Evolutionary conservation across 176 grass and related monocot genomes (phyloP).

Genomic region (Lolium multiflorum): DNA sequence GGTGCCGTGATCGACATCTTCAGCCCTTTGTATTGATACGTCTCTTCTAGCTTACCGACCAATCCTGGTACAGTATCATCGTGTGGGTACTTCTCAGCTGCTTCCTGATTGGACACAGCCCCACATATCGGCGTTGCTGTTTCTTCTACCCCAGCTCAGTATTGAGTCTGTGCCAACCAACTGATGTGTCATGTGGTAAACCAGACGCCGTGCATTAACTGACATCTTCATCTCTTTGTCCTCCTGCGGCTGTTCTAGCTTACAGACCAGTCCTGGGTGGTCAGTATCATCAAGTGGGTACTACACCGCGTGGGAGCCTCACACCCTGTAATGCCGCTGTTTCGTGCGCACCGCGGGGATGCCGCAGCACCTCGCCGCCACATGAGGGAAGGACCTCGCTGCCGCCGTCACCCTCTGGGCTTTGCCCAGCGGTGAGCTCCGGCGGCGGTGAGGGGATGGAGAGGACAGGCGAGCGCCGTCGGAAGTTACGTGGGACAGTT

Average conservation of each 20-base stretch:
- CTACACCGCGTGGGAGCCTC: background rate
- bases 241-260: background rate
- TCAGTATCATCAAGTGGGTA: conserved; percentile 22
- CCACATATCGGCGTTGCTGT: no score
- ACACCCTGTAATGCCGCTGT: background rate
- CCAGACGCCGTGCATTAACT: background rate
- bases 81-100: conserved; percentile 9
- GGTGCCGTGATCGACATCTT: background rate
- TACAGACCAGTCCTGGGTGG: background rate
- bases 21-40: background rate
- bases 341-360: background rate
- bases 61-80: conserved; percentile 2
- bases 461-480: background rate
- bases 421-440: no score
- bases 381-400: no score
- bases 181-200: background rate
- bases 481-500: background rate
- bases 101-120: background rate
- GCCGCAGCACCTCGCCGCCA: no score
- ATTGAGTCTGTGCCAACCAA: background rate
- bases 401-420: no score
- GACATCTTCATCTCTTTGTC: background rate
- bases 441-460: no score
- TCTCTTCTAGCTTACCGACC: background rate
- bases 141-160: no score